Evolutionary conservation across 148 eudicot species (phyloP).

Genomic region (Chenopodium album): DNA sequence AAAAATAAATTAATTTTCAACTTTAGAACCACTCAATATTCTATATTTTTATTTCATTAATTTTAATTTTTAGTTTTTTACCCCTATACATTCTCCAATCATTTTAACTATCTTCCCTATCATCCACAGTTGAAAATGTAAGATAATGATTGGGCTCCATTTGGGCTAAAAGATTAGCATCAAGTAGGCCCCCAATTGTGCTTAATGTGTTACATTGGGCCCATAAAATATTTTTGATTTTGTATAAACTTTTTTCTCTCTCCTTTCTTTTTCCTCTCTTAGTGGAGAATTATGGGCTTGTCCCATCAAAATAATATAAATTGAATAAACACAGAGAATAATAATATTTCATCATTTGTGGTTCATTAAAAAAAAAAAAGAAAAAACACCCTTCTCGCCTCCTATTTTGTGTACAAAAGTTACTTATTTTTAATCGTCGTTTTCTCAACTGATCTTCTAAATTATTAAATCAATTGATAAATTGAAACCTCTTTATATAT

Average conservation of each 20-base stretch:
- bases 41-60: neutral
- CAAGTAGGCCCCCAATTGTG: constrained; percentile 25
- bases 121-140: constrained; percentile 15
- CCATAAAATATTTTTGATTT: neutral
- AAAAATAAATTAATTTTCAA: neutral
- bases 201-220: constrained; percentile 25
- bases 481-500: neutral
- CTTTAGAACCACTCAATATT: neutral
- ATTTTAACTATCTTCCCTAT: neutral
- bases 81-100: neutral
- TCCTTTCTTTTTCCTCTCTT: neutral
- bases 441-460: constrained; percentile 24
- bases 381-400: constrained; percentile 18
- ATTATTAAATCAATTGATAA: neutral
- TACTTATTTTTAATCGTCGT: constrained; percentile 17
- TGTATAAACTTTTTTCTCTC: neutral
- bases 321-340: constrained; percentile 19
- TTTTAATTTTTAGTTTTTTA: neutral
- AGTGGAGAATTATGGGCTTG: constrained; percentile 25
- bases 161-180: neutral
- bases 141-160: constrained; percentile 4
- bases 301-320: constrained; percentile 20
- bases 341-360: constrained; percentile 17
- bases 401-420: constrained; percentile 23
- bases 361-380: constrained; percentile 9